Conservation (phyloP, 1,284 basidiomycete genomes). For the Ustilago loliicola region DNA sequence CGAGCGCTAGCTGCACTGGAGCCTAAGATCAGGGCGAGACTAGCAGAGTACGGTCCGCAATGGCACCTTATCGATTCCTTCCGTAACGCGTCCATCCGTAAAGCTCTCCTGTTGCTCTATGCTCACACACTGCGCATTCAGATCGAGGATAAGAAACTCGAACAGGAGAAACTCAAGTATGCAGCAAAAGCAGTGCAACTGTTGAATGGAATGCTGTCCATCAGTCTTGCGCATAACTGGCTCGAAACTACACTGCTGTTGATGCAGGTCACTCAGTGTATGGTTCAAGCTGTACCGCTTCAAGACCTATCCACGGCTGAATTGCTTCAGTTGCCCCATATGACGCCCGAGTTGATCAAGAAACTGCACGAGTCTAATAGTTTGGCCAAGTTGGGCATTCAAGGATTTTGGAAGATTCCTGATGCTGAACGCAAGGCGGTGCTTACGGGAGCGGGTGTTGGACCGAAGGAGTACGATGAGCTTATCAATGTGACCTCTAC, state of each 20-base stretch:
- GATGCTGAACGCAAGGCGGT: constrained; percentile 73
- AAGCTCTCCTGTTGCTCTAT: constrained; percentile 77
- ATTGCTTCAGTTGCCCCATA: constrained; percentile 66
- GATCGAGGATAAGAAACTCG: constrained; percentile 41
- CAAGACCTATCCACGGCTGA: constrained; percentile 51
- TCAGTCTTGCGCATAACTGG: constrained; percentile 90
- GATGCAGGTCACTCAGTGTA: constrained; percentile 85
- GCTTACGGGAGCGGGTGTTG: constrained; percentile 42
- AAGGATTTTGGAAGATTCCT: constrained; percentile 67
- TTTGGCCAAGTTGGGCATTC: constrained; percentile 57
- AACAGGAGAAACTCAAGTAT: constrained; percentile 50
- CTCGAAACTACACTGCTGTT: constrained; percentile 82
- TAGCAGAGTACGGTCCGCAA: constrained; percentile 44
- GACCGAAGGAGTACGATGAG: constrained; percentile 73
- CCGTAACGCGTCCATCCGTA: constrained; percentile 57
- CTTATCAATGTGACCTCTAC: constrained; percentile 79
- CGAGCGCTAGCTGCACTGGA: constrained; percentile 74
- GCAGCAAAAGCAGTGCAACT: constrained; percentile 72
- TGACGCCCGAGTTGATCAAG: constrained; percentile 48
- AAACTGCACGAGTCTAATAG: constrained; percentile 42
- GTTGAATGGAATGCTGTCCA: constrained; percentile 84
- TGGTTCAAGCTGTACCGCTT: constrained; percentile 82
- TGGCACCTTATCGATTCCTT: constrained; percentile 56
- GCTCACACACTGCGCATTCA: constrained; percentile 82
- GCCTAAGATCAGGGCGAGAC: constrained; percentile 51